These are phyloP conservation scores for Gaultheria prostrata DNA, from an alignment of 148 eudicot genomes.

Conservation along the genomic window DNA sequence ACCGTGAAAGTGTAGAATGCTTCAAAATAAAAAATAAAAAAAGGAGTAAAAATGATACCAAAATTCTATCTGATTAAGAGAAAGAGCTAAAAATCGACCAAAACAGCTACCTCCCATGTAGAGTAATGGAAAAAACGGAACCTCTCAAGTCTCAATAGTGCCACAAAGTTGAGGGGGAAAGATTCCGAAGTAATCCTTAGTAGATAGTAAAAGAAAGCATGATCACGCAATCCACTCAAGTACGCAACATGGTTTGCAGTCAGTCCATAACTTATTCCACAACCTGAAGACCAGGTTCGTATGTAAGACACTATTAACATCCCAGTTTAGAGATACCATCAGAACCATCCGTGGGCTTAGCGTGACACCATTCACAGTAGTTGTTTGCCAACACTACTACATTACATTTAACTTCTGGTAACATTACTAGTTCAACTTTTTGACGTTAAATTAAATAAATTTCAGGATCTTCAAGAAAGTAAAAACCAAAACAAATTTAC, in stretches of 20 bases:
- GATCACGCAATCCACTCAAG: background rate
- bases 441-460: background rate
- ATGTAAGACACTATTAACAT: background rate
- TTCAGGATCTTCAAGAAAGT: background rate
- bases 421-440: background rate
- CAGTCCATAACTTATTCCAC: background rate
- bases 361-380: background rate
- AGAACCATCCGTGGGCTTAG: background rate
- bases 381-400: background rate
- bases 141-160: slow-evolving; percentile 4
- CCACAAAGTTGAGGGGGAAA: background rate
- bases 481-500: background rate
- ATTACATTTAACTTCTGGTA: background rate
- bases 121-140: background rate
- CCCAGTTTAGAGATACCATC: background rate
- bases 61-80: background rate
- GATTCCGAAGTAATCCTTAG: background rate
- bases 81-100: background rate
- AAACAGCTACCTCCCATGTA: too few relatives aligned
- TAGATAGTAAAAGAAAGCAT: background rate
- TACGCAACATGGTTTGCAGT: background rate
- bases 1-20: background rate
- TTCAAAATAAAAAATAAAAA: background rate
- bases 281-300: background rate
- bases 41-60: background rate